Evolutionary conservation across 2,329 filamentous ascomycete species (phyloP).

Genomic region (Helminthosporium solani): DNA sequence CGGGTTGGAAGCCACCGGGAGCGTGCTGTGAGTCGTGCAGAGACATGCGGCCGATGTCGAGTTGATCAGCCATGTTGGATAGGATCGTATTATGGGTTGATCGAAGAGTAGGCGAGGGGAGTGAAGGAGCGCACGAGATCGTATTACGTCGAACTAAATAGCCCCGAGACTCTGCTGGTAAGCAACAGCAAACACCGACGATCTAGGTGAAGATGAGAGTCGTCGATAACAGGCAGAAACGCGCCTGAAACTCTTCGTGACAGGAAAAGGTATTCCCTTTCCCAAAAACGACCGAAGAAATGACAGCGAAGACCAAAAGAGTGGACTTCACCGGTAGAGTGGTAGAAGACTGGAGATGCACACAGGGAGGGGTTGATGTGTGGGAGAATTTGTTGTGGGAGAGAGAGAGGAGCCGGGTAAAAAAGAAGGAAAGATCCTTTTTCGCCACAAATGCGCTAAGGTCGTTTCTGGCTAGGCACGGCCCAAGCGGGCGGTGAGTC

Average conservation of each 20-base stretch:
- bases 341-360: slow-evolving; percentile 30
- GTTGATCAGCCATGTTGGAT: slow-evolving; percentile 54
- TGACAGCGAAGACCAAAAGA: slow-evolving; percentile 45
- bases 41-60: slow-evolving; percentile 76
- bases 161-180: slow-evolving; percentile 31
- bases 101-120: background rate
- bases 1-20: slow-evolving; percentile 50
- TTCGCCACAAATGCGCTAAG: slow-evolving; percentile 14
- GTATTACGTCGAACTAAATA: slow-evolving; percentile 19
- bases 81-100: slow-evolving; percentile 7
- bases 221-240: slow-evolving; percentile 41
- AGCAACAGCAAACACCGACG: slow-evolving; percentile 32
- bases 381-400: slow-evolving; percentile 25
- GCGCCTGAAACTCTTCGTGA: slow-evolving; percentile 44
- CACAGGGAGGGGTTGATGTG: slow-evolving; percentile 33
- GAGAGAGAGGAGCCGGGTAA: slow-evolving; percentile 17
- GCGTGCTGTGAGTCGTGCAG: slow-evolving; percentile 67
- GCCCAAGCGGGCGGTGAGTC: slow-evolving; percentile 30
- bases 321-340: slow-evolving; percentile 41
- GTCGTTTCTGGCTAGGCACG: slow-evolving; percentile 2
- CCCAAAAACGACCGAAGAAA: slow-evolving; percentile 43
- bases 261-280: slow-evolving; percentile 40
- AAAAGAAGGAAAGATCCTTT: slow-evolving; percentile 19
- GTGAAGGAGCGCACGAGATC: slow-evolving; percentile 8
- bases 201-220: slow-evolving; percentile 33